Conservation (phyloP, 768 basidiomycete genomes). For the Mycena olivaceomarginata region DNA sequence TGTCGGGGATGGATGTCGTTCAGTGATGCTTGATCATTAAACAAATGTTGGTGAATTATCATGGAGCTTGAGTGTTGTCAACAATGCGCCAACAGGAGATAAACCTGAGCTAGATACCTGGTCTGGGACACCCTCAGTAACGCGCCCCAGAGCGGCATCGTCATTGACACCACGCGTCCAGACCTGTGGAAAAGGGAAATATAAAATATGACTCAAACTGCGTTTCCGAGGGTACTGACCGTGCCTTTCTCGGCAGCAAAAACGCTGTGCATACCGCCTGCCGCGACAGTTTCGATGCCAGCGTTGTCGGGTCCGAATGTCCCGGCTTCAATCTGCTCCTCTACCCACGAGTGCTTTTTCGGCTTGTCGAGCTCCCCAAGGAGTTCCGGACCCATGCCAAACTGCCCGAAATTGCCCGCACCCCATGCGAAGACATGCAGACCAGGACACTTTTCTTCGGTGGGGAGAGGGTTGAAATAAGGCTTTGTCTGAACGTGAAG, state of each 20-base stretch:
- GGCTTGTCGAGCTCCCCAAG: slow-evolving; percentile 87
- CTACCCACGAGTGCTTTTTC: slow-evolving; percentile 85
- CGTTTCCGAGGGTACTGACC: slow-evolving; percentile 69
- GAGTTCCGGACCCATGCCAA: slow-evolving; percentile 89
- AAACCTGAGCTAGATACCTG: too few relatives aligned
- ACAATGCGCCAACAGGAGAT: too few relatives aligned
- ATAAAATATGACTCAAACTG: slow-evolving; percentile 10
- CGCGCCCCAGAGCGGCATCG: slow-evolving; percentile 90
- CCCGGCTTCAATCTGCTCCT: slow-evolving; percentile 83
- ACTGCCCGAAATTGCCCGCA: slow-evolving; percentile 95
- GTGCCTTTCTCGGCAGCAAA: slow-evolving; percentile 93
- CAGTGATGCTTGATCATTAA: too few relatives aligned
- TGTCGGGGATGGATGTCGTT: too few relatives aligned
- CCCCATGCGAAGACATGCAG: slow-evolving; percentile 92
- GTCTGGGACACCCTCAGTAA: slow-evolving; percentile 78
- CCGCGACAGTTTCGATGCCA: slow-evolving; percentile 87
- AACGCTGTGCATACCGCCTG: slow-evolving; percentile 93
- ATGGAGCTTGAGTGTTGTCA: too few relatives aligned
- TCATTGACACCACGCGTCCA: slow-evolving; percentile 94
- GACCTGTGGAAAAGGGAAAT: slow-evolving; percentile 60
- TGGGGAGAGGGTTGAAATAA: slow-evolving; percentile 81
- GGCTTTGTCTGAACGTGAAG: too few relatives aligned
- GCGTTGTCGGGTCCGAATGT: slow-evolving; percentile 82
- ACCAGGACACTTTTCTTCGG: slow-evolving; percentile 76
- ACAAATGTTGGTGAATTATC: too few relatives aligned